A percentile compares a stretch with the other conserved stretches of the same genome.
phyloP scores from a whole-genome alignment of 129 eudicot genomes.

The Rutidosis leptorrhynchoides region DNA sequence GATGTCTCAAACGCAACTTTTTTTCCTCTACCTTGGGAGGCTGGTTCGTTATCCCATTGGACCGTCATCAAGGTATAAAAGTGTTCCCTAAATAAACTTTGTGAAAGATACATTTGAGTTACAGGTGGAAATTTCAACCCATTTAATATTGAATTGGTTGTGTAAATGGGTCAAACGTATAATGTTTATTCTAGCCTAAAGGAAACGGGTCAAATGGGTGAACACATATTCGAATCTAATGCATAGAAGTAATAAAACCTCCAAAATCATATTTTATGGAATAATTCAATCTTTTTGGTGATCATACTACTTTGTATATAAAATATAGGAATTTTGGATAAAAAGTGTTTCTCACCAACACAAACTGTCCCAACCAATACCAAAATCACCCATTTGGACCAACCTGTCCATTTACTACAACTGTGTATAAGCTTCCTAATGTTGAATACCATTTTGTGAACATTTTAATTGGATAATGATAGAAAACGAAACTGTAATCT shows the following conservation, averaged over 20 bases:
- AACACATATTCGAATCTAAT: no score
- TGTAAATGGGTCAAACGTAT: no score
- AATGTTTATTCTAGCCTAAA: no score
- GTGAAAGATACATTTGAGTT: background rate
- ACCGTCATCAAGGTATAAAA: constrained; percentile 56
- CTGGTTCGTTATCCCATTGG: constrained; percentile 74
- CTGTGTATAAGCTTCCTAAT: background rate
- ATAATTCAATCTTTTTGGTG: no score
- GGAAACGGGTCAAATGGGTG: no score
- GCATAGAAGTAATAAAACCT: no score
- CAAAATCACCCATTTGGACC: background rate
- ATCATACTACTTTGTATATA: no score
- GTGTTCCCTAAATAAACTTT: background rate
- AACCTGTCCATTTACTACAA: background rate
- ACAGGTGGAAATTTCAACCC: background rate
- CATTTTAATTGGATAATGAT: background rate
- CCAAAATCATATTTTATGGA: no score
- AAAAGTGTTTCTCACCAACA: constrained; percentile 14
- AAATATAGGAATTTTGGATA: no score
- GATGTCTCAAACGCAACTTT: constrained; percentile 70
- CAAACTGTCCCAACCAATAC: background rate
- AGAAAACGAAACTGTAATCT: background rate
- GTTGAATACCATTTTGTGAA: background rate
- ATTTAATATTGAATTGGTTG: background rate
- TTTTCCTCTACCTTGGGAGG: constrained; percentile 83